These are phyloP conservation scores for Trichophyton benhamiae DNA, from an alignment of 2,329 filamentous ascomycete genomes.

Conservation along the genomic window DNA sequence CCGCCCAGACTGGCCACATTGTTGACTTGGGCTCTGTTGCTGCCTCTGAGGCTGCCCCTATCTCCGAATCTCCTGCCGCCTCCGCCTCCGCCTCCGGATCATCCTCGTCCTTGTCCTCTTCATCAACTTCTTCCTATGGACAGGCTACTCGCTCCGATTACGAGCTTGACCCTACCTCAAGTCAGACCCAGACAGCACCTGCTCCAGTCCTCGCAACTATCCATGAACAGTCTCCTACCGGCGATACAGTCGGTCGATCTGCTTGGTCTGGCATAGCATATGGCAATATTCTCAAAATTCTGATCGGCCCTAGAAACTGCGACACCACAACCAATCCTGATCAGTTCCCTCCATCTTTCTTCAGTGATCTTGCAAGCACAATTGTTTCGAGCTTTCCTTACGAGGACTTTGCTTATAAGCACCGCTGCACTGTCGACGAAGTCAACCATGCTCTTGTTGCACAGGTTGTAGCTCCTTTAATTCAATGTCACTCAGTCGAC, in stretches of 20 bases:
- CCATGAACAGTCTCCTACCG: neutral
- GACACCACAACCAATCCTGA: constrained; percentile 9
- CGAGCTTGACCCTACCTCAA: neutral
- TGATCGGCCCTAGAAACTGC: neutral
- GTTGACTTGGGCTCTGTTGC: neutral
- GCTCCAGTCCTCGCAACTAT: neutral
- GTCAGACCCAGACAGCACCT: neutral
- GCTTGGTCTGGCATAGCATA: neutral
- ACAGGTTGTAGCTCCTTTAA: constrained; percentile 14
- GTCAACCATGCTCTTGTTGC: constrained; percentile 16
- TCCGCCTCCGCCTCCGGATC: neutral
- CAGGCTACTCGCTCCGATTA: neutral
- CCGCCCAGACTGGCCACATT: neutral
- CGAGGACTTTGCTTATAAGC: constrained; percentile 15
- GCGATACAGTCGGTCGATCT: neutral
- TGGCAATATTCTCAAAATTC: neutral
- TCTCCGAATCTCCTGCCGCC: neutral
- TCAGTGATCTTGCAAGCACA: constrained; percentile 17
- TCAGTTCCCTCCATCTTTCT: constrained; percentile 14
- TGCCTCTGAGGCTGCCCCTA: neutral
- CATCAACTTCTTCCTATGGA: neutral
- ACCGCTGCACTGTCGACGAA: constrained; percentile 15
- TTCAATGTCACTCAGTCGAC: neutral
- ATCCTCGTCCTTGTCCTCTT: neutral
- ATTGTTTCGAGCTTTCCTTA: constrained; percentile 18